Evolutionary conservation across 352 stramenopile genomes (phyloP), one percentile per base, ranked within the genome.

Genomic region (Peronospora farinosa): DNA sequence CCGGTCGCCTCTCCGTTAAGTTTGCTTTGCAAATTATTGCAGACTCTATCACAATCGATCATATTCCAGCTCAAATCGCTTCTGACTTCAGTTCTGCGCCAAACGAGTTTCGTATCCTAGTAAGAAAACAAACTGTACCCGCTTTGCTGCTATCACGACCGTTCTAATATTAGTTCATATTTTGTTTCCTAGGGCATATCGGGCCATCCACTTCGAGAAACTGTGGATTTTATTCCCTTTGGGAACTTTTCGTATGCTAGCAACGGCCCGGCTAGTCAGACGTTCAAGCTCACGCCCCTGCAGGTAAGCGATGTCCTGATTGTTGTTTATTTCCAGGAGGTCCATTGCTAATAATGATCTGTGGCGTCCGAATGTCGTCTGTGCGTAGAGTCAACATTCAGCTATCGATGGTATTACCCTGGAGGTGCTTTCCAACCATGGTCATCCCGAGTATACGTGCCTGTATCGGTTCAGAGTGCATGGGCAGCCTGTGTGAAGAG

Each of bases 401-500:
- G 40, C 61, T 10, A 64, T 93, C 32, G 76, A 89, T 56, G 82
- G 66, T 8, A 70, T 92, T 35, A 90, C 65, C 21, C 47, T 96
- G 15, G 69, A 91, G 51, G 69, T 96, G 17, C 36, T 60, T 10
- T 89, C 80, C 13, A 96, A 96, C 55, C 67, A 95, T 54, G 86
- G 84, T 35, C 65, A 95, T 46, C 58, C 69, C 3, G 73, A 92
- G n/a, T 95, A 80, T 45, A 96, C 86, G 13, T 96, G 86, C 47
- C 63, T 96, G 7, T 96, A 96, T 69, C 85, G 86, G n/a, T 86
- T 95, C 42, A 64, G 80, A 25, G 82, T 95, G 19, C 79, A 94
- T 46, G 85, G 85, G 5, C 65, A 74, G 17, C 51, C 51, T 51
- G 63, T 54, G 37, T 72, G 42, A 71, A 15, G 31, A 44, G 44